Conservation (phyloP, 2,329 filamentous ascomycete genomes). For the Fusarium phyllophilum region DNA sequence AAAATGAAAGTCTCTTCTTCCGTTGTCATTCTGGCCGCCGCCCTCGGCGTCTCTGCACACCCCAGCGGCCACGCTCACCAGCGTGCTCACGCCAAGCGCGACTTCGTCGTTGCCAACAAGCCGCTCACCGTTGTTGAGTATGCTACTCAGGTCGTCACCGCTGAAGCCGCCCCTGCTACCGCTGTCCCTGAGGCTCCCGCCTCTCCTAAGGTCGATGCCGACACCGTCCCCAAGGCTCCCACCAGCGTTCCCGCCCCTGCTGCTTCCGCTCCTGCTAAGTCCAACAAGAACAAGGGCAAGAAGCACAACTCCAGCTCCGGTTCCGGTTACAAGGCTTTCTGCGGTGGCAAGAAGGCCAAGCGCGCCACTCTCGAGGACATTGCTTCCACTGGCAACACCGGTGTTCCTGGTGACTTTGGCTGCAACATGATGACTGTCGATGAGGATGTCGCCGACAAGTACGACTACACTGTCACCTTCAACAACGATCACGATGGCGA, state of each 20-base stretch:
- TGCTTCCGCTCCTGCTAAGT: background rate
- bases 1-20: conserved; percentile 57
- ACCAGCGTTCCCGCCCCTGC: background rate
- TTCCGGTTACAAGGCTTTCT: conserved; percentile 48
- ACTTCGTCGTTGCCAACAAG: conserved; percentile 51
- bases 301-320: conserved; percentile 30
- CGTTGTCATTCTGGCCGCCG: conserved; percentile 52
- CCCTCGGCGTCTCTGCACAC: conserved; percentile 55
- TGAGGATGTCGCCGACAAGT: conserved; percentile 49
- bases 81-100: conserved; percentile 48
- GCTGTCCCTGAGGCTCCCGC: conserved; percentile 1
- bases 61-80: conserved; percentile 53
- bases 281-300: conserved; percentile 10
- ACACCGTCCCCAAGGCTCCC: conserved; percentile 11
- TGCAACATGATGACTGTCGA: conserved; percentile 63
- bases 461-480: conserved; percentile 58
- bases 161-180: conserved; percentile 3
- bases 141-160: conserved; percentile 29
- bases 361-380: conserved; percentile 59
- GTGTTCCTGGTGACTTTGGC: conserved; percentile 54
- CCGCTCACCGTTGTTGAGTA: conserved; percentile 44
- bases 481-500: conserved; percentile 50
- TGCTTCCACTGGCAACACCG: conserved; percentile 59
- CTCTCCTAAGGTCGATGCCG: background rate
- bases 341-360: conserved; percentile 53